A percentile compares a stretch with the other conserved stretches of the same genome.
Conservation (phyloP, 169 alveolate species). For the Amoebophrya sp. region DNA sequence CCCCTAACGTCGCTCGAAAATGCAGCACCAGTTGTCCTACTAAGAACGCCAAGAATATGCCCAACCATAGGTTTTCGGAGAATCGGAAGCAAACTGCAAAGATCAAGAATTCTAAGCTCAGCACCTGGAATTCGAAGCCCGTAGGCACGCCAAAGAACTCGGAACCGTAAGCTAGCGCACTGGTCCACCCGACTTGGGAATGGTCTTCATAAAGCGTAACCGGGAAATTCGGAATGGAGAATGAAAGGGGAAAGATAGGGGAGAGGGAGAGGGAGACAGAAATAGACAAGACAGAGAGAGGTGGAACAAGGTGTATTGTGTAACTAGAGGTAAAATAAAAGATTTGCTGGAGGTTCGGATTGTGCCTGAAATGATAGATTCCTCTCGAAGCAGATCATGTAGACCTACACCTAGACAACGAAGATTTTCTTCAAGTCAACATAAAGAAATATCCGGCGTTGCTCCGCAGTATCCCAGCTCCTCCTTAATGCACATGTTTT, state of each 20-base stretch:
- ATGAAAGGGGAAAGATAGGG: background rate
- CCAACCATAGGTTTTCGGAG: conserved; percentile 13
- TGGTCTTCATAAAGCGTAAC: background rate
- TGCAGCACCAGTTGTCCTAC: background rate
- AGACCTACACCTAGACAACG: no score
- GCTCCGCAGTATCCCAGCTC: no score
- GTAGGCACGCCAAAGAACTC: conserved; percentile 9
- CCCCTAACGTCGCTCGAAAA: background rate
- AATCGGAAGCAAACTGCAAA: background rate
- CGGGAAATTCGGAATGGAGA: background rate
- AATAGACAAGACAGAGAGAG: no score
- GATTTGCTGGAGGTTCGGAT: no score
- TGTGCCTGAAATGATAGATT: no score
- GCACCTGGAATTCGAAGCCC: background rate
- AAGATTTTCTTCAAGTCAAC: no score
- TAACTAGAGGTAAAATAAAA: no score
- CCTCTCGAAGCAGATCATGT: no score
- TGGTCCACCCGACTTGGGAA: background rate
- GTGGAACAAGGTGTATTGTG: no score
- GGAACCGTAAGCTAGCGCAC: background rate
- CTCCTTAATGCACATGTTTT: background rate
- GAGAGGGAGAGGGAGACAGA: no score
- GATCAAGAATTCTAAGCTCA: background rate
- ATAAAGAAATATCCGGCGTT: no score
- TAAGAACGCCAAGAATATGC: background rate